A percentile compares a stretch with the other conserved stretches of the same genome.
Conservation (phyloP, 805 yeast genomes). For the Nakazawaea wyomingensis region DNA sequence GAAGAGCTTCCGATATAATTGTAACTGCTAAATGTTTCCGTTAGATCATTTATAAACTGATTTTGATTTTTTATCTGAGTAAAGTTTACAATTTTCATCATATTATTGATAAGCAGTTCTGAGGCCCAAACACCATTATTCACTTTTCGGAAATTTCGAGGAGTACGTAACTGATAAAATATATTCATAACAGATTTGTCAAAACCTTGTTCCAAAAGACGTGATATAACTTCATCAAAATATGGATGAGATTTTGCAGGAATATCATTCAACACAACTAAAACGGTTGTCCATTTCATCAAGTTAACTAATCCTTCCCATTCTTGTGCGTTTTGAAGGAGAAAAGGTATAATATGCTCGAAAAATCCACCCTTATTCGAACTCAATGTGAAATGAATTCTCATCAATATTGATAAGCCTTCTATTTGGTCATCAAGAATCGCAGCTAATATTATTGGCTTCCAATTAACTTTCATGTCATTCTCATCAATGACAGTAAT, state of each 20-base stretch:
- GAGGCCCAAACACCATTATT: conserved; percentile 2
- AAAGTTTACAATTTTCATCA: conserved; percentile 3
- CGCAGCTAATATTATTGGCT: conserved; percentile 3
- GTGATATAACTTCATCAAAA: background rate
- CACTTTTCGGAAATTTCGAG: background rate
- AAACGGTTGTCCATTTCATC: conserved; percentile 7
- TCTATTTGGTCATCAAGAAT: background rate
- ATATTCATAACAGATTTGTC: conserved; percentile 40
- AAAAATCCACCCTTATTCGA: conserved; percentile 7
- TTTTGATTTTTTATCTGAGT: conserved; percentile 1
- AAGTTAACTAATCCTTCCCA: conserved; percentile 1
- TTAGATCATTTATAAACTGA: background rate
- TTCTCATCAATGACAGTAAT: background rate
- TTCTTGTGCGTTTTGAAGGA: background rate
- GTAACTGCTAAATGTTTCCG: background rate
- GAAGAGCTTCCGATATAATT: background rate
- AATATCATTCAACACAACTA: conserved; percentile 7
- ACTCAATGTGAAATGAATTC: conserved; percentile 5
- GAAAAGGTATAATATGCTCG: conserved; percentile 5
- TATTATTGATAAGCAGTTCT: background rate
- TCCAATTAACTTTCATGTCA: conserved; percentile 6
- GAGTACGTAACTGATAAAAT: background rate
- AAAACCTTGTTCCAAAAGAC: conserved; percentile 39
- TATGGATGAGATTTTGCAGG: background rate
- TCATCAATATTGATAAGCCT: conserved; percentile 5